phyloP scores from a whole-genome alignment of 108 stramenopile genomes.

The Nitzschia sp. region DNA sequence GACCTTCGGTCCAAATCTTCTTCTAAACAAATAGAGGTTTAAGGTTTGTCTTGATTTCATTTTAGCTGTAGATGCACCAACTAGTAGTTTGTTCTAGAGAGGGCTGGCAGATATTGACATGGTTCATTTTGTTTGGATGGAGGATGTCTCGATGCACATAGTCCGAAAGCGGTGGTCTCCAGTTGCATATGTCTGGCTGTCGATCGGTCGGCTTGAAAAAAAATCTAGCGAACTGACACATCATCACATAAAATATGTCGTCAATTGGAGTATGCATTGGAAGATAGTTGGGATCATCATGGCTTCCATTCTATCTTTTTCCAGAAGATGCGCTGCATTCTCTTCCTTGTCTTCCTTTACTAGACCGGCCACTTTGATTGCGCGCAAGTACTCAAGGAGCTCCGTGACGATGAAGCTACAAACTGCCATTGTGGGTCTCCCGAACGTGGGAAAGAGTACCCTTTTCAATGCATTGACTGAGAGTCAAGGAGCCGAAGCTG shows the following conservation, averaged over 20 bases:
- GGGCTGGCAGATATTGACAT: too few relatives aligned
- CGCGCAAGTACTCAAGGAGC: constrained; percentile 40
- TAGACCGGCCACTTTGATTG: not conserved
- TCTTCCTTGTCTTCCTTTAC: constrained; percentile 31
- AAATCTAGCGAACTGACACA: too few relatives aligned
- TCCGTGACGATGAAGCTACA: constrained; percentile 81
- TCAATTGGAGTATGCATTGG: too few relatives aligned
- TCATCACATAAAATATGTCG: too few relatives aligned
- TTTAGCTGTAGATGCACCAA: not conserved
- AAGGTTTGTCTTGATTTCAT: not conserved
- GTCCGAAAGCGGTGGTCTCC: too few relatives aligned
- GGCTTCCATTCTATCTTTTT: constrained; percentile 13
- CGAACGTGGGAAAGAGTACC: constrained; percentile 95
- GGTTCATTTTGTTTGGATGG: too few relatives aligned
- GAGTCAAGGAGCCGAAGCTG: constrained; percentile 84
- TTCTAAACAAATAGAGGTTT: constrained; percentile 71
- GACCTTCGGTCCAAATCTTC: constrained; percentile 97
- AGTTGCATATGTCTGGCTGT: too few relatives aligned
- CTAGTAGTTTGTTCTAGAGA: too few relatives aligned
- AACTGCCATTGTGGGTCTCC: constrained; percentile 94
- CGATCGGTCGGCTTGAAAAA: too few relatives aligned
- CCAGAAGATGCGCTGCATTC: constrained; percentile 26
- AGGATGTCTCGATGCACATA: too few relatives aligned
- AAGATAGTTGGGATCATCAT: not conserved
- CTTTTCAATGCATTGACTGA: constrained; percentile 98